Evolutionary conservation across 768 basidiomycete genomes (phyloP).

Genomic region (Tylopilus plumbeoviolaceoides): DNA sequence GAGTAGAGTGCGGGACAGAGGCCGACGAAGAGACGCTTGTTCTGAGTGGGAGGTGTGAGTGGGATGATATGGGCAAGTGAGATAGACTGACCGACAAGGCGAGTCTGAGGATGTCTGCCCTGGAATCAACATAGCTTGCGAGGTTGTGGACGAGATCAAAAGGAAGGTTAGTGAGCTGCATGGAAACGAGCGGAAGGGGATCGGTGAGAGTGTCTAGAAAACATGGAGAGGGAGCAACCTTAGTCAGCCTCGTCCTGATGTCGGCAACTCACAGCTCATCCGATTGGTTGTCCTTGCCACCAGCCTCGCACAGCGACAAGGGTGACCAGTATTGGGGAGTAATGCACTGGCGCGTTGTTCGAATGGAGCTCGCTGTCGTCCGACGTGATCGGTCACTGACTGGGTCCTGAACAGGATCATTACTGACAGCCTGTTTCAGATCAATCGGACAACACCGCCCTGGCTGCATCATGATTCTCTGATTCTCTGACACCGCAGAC

Average conservation of each 20-base stretch:
- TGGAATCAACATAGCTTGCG: conserved; percentile 47
- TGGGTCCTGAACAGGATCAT: too few species aligned
- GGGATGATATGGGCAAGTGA: neutral
- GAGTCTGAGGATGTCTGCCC: conserved; percentile 54
- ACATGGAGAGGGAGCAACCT: neutral
- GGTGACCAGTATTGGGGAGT: too few species aligned
- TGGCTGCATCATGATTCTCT: too few species aligned
- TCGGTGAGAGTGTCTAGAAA: neutral
- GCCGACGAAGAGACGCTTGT: conserved; percentile 45
- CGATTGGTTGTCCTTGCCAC: neutral
- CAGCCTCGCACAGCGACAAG: too few species aligned
- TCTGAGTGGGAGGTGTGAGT: conserved; percentile 38
- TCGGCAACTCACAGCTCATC: neutral
- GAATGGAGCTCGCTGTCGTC: too few species aligned
- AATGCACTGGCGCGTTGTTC: too few species aligned
- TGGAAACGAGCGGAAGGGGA: conserved; percentile 1
- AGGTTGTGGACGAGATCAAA: conserved; percentile 68
- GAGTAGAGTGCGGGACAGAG: conserved; percentile 59
- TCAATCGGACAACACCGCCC: too few species aligned
- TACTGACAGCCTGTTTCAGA: too few species aligned
- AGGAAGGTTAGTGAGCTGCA: conserved; percentile 34
- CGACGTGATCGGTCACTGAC: too few species aligned
- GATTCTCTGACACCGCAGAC: too few species aligned
- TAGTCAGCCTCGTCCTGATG: neutral
- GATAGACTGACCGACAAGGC: conserved; percentile 50